Evolutionary conservation across 2,329 filamentous ascomycete species (phyloP).

Genomic region (Penicillium decumbens): DNA sequence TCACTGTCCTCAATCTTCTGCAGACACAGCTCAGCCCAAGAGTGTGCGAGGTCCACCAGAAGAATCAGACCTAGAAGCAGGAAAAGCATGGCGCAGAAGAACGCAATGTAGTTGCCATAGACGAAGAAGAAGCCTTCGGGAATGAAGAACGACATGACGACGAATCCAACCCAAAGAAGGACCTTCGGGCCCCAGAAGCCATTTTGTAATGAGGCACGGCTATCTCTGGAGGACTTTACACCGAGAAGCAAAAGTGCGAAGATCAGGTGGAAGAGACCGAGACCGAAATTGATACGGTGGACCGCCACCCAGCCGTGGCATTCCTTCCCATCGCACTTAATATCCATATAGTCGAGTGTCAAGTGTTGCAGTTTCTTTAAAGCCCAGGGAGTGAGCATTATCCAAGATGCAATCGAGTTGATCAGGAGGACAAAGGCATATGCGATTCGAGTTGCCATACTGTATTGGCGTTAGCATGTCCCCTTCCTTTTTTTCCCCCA

Average conservation of each 20-base stretch:
- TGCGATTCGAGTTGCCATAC: slow-evolving; percentile 93
- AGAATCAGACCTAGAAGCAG: slow-evolving; percentile 86
- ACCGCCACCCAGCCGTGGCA: slow-evolving; percentile 96
- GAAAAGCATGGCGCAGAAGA: slow-evolving; percentile 86
- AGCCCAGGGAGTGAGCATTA: slow-evolving; percentile 98
- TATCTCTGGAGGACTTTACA: slow-evolving; percentile 79
- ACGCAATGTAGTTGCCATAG: slow-evolving; percentile 91
- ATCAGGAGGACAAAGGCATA: slow-evolving; percentile 91
- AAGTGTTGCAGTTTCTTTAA: slow-evolving; percentile 91
- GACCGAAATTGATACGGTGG: slow-evolving; percentile 95
- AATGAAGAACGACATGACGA: slow-evolving; percentile 91
- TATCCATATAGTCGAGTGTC: slow-evolving; percentile 92
- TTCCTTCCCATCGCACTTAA: slow-evolving; percentile 82
- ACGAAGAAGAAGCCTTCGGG: slow-evolving; percentile 91
- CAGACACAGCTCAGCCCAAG: slow-evolving; percentile 94
- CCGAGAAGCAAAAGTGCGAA: slow-evolving; percentile 81
- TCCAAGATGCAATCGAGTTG: slow-evolving; percentile 96
- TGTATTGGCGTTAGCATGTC: slow-evolving; percentile 39
- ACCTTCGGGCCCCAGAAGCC: slow-evolving; percentile 99
- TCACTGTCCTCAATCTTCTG: slow-evolving; percentile 87
- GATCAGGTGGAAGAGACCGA: slow-evolving; percentile 87
- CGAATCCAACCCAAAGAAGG: slow-evolving; percentile 77
- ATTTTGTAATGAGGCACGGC: slow-evolving; percentile 84
- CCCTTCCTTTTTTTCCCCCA: background rate
- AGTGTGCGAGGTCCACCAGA: slow-evolving; percentile 89